Conservation (phyloP, 2,329 filamentous ascomycete genomes). For the Cadophora gregata region DNA sequence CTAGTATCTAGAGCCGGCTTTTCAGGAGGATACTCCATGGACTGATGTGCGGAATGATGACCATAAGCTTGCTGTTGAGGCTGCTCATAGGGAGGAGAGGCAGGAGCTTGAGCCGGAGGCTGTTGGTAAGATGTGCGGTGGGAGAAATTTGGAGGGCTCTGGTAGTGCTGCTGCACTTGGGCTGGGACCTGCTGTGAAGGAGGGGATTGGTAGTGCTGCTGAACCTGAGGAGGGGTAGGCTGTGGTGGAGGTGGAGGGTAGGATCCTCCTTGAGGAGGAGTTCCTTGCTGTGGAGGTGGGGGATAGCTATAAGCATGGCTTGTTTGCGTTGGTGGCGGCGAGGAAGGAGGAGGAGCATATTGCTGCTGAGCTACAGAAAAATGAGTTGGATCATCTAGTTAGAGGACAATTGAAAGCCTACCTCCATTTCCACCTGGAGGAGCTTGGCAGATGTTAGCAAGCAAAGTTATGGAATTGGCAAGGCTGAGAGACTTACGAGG, state of each 20-base stretch:
- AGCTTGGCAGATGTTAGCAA: slow-evolving; percentile 38
- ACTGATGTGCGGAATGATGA: slow-evolving; percentile 31
- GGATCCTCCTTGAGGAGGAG: slow-evolving; percentile 33
- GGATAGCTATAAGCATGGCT: slow-evolving; percentile 42
- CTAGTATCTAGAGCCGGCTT: slow-evolving; percentile 44
- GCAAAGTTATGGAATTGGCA: background rate
- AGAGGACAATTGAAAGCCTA: slow-evolving; percentile 20
- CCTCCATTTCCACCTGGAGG: slow-evolving; percentile 40
- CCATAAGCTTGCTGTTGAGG: slow-evolving; percentile 36
- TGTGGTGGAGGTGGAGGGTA: slow-evolving; percentile 41
- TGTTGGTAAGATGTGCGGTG: slow-evolving; percentile 45
- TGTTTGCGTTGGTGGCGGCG: slow-evolving; percentile 41
- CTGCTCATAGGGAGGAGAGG: slow-evolving; percentile 29
- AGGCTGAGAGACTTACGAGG: slow-evolving; percentile 43
- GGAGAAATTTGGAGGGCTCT: slow-evolving; percentile 41
- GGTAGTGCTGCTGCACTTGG: slow-evolving; percentile 39
- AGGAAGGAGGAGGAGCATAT: slow-evolving; percentile 41
- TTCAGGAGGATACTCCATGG: slow-evolving; percentile 36
- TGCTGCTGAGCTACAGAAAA: slow-evolving; percentile 36
- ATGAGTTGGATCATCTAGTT: slow-evolving; percentile 17
- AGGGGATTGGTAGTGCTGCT: slow-evolving; percentile 24
- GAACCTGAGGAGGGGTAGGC: slow-evolving; percentile 27
- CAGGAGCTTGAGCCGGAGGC: slow-evolving; percentile 20
- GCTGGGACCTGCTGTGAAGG: slow-evolving; percentile 29
- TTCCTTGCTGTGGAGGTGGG: slow-evolving; percentile 43